Percentiles rank a stretch among this genome's conserved stretches.
phyloP scores from a whole-genome alignment of 2,329 filamentous ascomycete species.

The Venturia carpophila region DNA sequence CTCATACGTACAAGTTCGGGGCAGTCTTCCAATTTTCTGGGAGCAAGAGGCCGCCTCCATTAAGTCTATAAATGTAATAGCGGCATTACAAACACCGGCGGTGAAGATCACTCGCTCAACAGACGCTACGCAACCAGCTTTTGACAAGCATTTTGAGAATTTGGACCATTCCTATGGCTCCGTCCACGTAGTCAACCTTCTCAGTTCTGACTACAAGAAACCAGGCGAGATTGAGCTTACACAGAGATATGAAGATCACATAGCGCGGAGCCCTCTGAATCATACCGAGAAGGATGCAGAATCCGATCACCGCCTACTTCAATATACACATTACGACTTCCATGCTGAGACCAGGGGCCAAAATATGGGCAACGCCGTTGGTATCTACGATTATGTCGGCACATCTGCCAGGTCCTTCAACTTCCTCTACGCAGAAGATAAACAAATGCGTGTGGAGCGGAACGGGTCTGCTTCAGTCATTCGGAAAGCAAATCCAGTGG shows the following conservation, averaged over 20 bases:
- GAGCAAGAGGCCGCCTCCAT: conserved; percentile 83
- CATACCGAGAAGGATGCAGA: conserved; percentile 44
- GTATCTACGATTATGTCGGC: conserved; percentile 72
- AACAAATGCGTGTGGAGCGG: conserved; percentile 47
- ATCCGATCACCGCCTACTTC: conserved; percentile 64
- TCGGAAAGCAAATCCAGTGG: conserved; percentile 53
- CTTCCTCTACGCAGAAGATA: conserved; percentile 79
- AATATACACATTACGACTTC: conserved; percentile 87
- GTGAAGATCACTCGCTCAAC: conserved; percentile 81
- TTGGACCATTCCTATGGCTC: conserved; percentile 81
- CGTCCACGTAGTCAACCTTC: conserved; percentile 84
- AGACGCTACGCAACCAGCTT: conserved; percentile 88
- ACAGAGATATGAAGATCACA: conserved; percentile 67
- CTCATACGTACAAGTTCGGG: conserved; percentile 87
- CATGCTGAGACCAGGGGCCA: conserved; percentile 87
- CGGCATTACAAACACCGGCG: conserved; percentile 67
- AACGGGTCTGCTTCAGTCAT: conserved; percentile 27
- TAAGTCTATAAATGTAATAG: conserved; percentile 37
- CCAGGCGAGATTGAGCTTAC: conserved; percentile 79
- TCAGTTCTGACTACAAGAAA: conserved; percentile 71
- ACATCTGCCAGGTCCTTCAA: conserved; percentile 78
- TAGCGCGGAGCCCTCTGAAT: conserved; percentile 66
- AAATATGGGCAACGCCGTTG: conserved; percentile 83
- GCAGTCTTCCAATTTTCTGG: conserved; percentile 95
- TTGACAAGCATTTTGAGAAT: conserved; percentile 90